Evolutionary conservation across 306 rosid species (phyloP), one percentile per base, ranked within the genome.

Genomic region (Corylus americana): DNA sequence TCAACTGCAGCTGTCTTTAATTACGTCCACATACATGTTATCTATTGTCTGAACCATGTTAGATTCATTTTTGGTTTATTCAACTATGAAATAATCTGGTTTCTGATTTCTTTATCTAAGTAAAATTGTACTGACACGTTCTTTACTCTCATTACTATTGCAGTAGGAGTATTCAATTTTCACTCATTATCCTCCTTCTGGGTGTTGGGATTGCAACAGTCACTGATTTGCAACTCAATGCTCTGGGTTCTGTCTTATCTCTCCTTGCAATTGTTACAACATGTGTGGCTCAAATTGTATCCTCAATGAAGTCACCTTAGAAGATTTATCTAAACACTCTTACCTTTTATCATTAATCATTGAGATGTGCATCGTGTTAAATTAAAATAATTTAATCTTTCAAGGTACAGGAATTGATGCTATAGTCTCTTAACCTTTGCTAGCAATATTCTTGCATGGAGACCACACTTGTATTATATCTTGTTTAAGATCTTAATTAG

Each of bases 131-230:
- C 78, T 85, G 8, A 79, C 73, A 39, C 71, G 31, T 62, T 78
- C 64, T 82, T 55, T 73, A 42, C 54, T 78, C 79, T 71, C 74
- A 58, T 70, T 74, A 71, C 75, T 77, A 57, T 85, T 86, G 91
- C 95, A 94, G 98, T 87, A 88, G 85, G 83, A 90, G 86, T 59
- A 94, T 94, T 85, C 97, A 92, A 87, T 71, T 92, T 80, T 79
- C 98, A 55, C 95, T 94, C 75, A 25, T 68, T 76, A 72, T 88
- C 83, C 97, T 94, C 83, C 97, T 94, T 77, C 35, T 88, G 54
- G 98, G 98, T 74, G 98, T 94, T 66, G 98, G 98, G 83, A 89
- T 94, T 81, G 97, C 97, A 50, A 94, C 98, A 71, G 87, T 94
- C 78, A 94, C 97, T 13, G 98, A 94, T 85, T 88, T 94, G 84